A percentile compares a stretch with the other conserved stretches of the same genome.
Conservation (phyloP, 2,329 filamentous ascomycete species). For the Colletotrichum aenigma region DNA sequence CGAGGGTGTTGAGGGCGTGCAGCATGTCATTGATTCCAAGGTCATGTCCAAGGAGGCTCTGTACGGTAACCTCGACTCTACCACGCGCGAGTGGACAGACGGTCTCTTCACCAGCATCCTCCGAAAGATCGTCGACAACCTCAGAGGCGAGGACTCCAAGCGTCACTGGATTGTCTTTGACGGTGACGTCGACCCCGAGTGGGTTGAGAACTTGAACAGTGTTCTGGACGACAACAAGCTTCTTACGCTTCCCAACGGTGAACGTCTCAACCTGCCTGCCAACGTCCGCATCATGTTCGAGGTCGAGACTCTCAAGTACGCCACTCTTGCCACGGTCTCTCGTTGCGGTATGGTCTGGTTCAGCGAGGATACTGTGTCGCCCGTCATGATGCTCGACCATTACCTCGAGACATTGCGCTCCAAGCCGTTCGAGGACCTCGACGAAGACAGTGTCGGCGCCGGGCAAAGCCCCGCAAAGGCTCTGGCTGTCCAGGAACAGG, state of each 20-base stretch:
- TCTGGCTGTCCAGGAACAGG: conserved; percentile 76
- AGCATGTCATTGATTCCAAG: conserved; percentile 97
- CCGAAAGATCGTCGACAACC: conserved; percentile 97
- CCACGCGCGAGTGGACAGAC: conserved; percentile 98
- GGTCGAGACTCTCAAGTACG: conserved; percentile 96
- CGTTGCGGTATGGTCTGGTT: conserved; percentile 99
- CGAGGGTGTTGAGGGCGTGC: conserved; percentile 91
- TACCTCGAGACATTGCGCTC: conserved; percentile 85
- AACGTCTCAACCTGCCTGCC: conserved; percentile 89
- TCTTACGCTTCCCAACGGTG: conserved; percentile 94
- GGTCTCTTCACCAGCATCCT: conserved; percentile 97
- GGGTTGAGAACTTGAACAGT: conserved; percentile 99
- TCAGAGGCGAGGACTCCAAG: conserved; percentile 95
- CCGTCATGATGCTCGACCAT: conserved; percentile 89
- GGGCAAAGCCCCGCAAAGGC: conserved; percentile 80
- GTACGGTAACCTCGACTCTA: conserved; percentile 94
- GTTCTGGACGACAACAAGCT: conserved; percentile 99
- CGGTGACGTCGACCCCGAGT: conserved; percentile 97
- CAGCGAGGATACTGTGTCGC: conserved; percentile 94
- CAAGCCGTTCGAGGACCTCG: conserved; percentile 90
- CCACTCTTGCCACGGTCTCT: conserved; percentile 97
- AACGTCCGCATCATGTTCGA: conserved; percentile 99
- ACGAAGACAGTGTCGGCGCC: conserved; percentile 84
- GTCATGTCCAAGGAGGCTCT: conserved; percentile 99
- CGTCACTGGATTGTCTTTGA: conserved; percentile 99